Evolutionary conservation across 2,329 filamentous ascomycete species (phyloP).

Genomic region (Ophiosphaerella herpotricha): DNA sequence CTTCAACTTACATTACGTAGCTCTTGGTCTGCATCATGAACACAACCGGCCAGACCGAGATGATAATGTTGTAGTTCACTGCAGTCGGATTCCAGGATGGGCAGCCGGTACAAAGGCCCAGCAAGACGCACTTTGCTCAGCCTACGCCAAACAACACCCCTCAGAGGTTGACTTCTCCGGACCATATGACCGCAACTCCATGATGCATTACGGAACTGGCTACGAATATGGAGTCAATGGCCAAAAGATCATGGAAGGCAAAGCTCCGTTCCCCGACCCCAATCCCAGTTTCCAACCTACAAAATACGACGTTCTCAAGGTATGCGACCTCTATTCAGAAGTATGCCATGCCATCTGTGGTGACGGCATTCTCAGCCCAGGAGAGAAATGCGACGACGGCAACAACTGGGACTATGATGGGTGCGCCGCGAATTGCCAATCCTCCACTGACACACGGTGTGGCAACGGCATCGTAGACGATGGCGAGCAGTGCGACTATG

Average conservation of each 20-base stretch:
- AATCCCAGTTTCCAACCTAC: slow-evolving; percentile 8
- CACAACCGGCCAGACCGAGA: slow-evolving; percentile 18
- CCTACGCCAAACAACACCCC: slow-evolving; percentile 8
- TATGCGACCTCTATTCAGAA: slow-evolving; percentile 19
- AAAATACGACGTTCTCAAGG: slow-evolving; percentile 6
- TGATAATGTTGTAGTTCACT: slow-evolving; percentile 11
- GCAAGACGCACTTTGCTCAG: slow-evolving; percentile 4
- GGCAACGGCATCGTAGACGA: not conserved
- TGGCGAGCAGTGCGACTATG: too few relatives aligned
- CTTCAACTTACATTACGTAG: not conserved
- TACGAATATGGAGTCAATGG: slow-evolving; percentile 9
- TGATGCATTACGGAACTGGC: slow-evolving; percentile 17
- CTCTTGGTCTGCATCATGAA: slow-evolving; percentile 17
- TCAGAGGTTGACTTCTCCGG: slow-evolving; percentile 13
- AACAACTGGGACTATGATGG: slow-evolving; percentile 18
- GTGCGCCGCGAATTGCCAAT: slow-evolving; percentile 13
- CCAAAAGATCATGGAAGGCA: slow-evolving; percentile 5
- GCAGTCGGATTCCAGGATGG: slow-evolving; percentile 7
- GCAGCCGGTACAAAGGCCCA: not conserved
- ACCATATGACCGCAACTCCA: slow-evolving; percentile 14
- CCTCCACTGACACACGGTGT: not conserved
- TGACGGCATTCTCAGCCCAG: slow-evolving; percentile 13
- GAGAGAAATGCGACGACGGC: slow-evolving; percentile 21
- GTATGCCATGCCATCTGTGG: slow-evolving; percentile 15
- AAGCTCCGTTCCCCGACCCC: slow-evolving; percentile 6